These are phyloP conservation scores for Fraxinus platypoda DNA, from an alignment of 305 asterid species.

Conservation along the genomic window DNA sequence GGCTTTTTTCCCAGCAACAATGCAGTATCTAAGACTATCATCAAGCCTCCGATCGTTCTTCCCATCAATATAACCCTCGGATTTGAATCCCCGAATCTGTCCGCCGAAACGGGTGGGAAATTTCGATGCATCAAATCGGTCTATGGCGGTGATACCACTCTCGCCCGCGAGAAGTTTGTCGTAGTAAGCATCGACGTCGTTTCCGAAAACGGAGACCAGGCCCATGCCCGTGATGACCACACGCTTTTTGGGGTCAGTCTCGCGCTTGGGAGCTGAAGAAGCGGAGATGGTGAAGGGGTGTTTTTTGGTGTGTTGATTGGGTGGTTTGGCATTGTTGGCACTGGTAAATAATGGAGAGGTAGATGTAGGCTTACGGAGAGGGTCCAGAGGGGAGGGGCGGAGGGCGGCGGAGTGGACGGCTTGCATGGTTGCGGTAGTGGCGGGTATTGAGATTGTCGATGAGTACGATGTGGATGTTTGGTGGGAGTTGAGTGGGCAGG, in stretches of 20 bases:
- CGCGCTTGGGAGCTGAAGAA: constrained; percentile 68
- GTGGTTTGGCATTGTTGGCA: constrained; percentile 34
- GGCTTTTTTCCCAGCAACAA: constrained; percentile 96
- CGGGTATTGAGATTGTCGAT: constrained; percentile 15
- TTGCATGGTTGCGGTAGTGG: constrained; percentile 49
- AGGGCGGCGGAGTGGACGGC: constrained; percentile 46
- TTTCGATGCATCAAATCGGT: constrained; percentile 85
- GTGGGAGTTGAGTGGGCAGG: neutral
- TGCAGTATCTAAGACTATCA: constrained; percentile 81
- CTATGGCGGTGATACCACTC: constrained; percentile 81
- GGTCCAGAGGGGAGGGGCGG: constrained; percentile 52
- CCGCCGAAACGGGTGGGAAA: constrained; percentile 93
- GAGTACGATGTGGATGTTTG: constrained; percentile 9
- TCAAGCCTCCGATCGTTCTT: constrained; percentile 88
- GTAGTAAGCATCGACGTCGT: constrained; percentile 73
- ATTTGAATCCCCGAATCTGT: constrained; percentile 78
- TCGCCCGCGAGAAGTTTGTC: constrained; percentile 82
- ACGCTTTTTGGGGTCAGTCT: constrained; percentile 91
- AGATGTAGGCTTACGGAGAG: constrained; percentile 39
- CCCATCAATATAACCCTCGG: constrained; percentile 88
- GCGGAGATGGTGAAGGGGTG: constrained; percentile 49
- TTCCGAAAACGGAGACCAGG: constrained; percentile 88
- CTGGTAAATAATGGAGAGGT: constrained; percentile 23
- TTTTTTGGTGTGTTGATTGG: constrained; percentile 27
- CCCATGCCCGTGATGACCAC: constrained; percentile 97